Conservation (phyloP, 768 basidiomycete species). For the Hebeloma cylindrosporum region DNA sequence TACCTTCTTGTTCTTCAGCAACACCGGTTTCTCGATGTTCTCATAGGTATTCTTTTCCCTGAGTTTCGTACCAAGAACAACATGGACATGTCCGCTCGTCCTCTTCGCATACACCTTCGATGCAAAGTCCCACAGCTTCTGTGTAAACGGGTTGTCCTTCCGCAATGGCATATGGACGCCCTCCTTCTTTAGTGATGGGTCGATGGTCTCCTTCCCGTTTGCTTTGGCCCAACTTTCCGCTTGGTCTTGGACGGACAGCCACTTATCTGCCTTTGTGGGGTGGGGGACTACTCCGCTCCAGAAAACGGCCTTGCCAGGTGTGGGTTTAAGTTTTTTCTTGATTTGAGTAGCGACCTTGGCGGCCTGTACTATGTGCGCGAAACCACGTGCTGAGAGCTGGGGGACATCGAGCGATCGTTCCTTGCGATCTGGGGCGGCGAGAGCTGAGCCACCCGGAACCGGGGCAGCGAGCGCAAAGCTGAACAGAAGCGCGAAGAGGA, state of each 20-base stretch:
- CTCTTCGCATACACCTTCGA: slow-evolving; percentile 9
- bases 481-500: not conserved
- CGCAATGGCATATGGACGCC: slow-evolving; percentile 3
- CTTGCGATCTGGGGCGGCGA: not conserved
- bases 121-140: slow-evolving; percentile 9
- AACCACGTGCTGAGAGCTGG: not conserved
- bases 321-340: slow-evolving; percentile 1
- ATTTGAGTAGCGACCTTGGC: not conserved
- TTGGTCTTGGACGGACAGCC: not conserved
- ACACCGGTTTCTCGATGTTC: slow-evolving; percentile 11
- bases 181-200: not conserved
- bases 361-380: slow-evolving; percentile 5
- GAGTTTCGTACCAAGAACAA: slow-evolving; percentile 9
- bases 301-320: slow-evolving; percentile 10
- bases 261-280: not conserved
- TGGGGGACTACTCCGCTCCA: slow-evolving; percentile 13
- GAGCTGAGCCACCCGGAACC: not conserved
- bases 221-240: slow-evolving; percentile 3
- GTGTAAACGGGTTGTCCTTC: not conserved
- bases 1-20: slow-evolving; percentile 11
- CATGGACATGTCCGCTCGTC: slow-evolving; percentile 6
- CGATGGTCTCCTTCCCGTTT: slow-evolving; percentile 5
- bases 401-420: not conserved
- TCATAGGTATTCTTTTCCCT: slow-evolving; percentile 7
- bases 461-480: too few relatives aligned